Evolutionary conservation across 2,329 filamentous ascomycete genomes (phyloP).

Genomic region (Thelonectria rubi): DNA sequence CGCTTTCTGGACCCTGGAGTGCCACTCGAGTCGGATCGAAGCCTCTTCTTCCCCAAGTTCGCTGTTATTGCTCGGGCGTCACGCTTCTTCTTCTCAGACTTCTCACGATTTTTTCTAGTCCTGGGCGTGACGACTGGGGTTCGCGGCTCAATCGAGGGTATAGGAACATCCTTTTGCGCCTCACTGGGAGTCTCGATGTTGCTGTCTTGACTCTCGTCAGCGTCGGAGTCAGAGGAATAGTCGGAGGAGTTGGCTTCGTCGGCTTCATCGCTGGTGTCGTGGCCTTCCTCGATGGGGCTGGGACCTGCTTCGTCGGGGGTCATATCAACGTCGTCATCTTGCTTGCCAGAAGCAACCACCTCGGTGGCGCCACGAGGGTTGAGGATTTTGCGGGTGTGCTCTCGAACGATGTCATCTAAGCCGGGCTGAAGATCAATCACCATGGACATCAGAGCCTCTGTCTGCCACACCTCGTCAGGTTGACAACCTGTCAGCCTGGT

Average conservation of each 20-base stretch:
- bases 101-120: not conserved
- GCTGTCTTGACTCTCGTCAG: not conserved
- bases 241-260: not conserved
- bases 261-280: not conserved
- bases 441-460: constrained; percentile 29
- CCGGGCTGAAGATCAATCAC: constrained; percentile 24
- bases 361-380: not conserved
- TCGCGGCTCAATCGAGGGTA: constrained; percentile 6
- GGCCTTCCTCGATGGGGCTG: not conserved
- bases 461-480: constrained; percentile 11
- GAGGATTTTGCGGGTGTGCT: not conserved
- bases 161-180: not conserved
- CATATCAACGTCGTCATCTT: not conserved
- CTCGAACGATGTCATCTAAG: not conserved
- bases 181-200: not conserved
- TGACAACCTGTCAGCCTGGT: not conserved
- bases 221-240: not conserved
- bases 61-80: not conserved
- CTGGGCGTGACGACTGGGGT: not conserved
- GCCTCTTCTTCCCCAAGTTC: not conserved
- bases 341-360: not conserved
- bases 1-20: not conserved
- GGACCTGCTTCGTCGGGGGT: not conserved
- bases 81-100: not conserved
- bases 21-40: not conserved